Base-by-base conservation (phyloP, 2,329 filamentous ascomycete genomes). In the Leptographium flavum region DNA sequence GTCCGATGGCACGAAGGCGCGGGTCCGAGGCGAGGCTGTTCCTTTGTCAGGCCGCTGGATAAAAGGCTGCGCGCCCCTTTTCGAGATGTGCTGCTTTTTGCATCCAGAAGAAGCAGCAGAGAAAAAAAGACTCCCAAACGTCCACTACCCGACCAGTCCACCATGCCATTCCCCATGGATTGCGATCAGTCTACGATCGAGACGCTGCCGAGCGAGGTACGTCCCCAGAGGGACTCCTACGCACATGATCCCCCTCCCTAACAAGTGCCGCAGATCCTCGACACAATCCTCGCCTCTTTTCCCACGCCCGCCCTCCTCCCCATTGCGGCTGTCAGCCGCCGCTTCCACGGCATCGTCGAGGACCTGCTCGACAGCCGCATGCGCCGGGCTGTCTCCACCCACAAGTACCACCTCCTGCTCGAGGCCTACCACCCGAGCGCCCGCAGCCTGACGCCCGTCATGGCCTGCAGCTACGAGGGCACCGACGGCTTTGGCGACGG, bases 341-440 rank as follows among this genome's bases (percentile, higher is more conserved):
- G 55, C 45, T 60, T 63, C 52, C 52, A 57, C 50, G 51, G 54
- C 14, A 43, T 55, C 6, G 51, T 56, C 19, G 45, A 58, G 3
- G 53, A 54, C 41, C 48, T 60, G 31, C 47, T 61, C 39, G 53
- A 57, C 47, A 52, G 53, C 44, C 60, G 60, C 36, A 52, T 62
- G 45, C 47, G 48, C 25, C 50, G 70, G 19, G 74, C 76, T 19
- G 70, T 76, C 5, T 63, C 71, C 3, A 62, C 81, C 8, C 63
- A 71, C 32, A 71, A 76, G 32, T 75, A 85, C 55, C 74, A 79
- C 45, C 63, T 92, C 33, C 75, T 88, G 32, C 73, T 93, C 36
- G 83, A 90, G 63, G 86, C 82, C 58, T 88, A 83, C 56, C 83
- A 83, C 51, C 85, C 84, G 0, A 76, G 70, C 50, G 77, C 73